Conservation (phyloP, 2,329 filamentous ascomycete species). For the Epichloe scottii region DNA sequence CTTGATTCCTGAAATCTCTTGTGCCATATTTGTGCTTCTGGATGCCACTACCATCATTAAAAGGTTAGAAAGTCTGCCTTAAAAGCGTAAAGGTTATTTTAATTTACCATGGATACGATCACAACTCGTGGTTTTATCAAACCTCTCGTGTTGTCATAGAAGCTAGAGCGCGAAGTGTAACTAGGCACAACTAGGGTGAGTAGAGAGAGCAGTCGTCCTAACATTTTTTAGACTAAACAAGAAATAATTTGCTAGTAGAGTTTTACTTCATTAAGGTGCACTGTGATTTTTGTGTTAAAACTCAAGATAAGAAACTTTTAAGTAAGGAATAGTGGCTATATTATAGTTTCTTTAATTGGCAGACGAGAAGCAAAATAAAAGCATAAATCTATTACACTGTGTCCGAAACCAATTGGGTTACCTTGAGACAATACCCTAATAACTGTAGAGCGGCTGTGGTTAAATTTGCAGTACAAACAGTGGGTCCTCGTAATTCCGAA, state of each 20-base stretch:
- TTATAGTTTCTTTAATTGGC: not conserved
- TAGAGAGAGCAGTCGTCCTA: not conserved
- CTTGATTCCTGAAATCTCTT: slow-evolving; percentile 30
- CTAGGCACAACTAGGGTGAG: not conserved
- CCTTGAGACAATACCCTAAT: not conserved
- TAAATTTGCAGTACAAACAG: not conserved
- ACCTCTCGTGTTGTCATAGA: not conserved
- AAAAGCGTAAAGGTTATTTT: slow-evolving; percentile 5
- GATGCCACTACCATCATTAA: slow-evolving; percentile 36
- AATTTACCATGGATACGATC: slow-evolving; percentile 48
- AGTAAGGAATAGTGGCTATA: not conserved
- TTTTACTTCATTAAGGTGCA: not conserved
- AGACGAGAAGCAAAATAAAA: not conserved
- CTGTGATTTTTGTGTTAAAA: too few species aligned
- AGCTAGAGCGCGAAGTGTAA: not conserved
- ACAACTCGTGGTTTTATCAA: slow-evolving; percentile 4
- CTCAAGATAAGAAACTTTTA: not conserved
- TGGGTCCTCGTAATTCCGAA: too few species aligned
- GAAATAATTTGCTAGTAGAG: not conserved
- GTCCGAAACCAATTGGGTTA: not conserved
- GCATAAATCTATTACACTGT: not conserved
- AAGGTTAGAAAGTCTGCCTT: not conserved
- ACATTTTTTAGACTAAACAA: not conserved
- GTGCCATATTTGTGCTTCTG: slow-evolving; percentile 52
- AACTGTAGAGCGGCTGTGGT: too few species aligned